These are phyloP conservation scores for Xylaria acuta DNA, from an alignment of 495 filamentous ascomycete species.

Conservation along the genomic window DNA sequence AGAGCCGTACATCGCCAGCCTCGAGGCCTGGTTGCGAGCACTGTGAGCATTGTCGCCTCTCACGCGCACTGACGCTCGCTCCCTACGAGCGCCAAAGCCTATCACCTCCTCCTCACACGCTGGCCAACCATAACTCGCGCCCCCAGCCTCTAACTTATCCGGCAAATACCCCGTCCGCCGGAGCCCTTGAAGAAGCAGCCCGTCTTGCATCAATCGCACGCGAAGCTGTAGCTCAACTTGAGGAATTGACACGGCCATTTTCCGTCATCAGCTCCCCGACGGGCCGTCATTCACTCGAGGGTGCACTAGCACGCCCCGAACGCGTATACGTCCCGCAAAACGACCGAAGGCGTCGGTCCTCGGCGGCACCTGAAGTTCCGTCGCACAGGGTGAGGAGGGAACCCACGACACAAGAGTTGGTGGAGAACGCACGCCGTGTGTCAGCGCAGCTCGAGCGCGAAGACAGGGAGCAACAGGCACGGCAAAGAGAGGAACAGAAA, in stretches of 20 bases:
- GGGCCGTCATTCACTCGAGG: slow-evolving; percentile 11
- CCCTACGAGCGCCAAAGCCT: neutral
- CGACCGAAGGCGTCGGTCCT: slow-evolving; percentile 8
- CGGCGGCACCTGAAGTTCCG: neutral
- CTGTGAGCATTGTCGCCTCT: slow-evolving; percentile 28
- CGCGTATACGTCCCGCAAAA: slow-evolving; percentile 16
- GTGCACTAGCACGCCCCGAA: neutral
- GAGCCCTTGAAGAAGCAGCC: slow-evolving; percentile 29
- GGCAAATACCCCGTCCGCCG: slow-evolving; percentile 15
- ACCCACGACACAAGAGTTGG: slow-evolving; percentile 23
- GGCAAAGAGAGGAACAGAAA: slow-evolving; percentile 5
- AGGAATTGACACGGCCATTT: slow-evolving; percentile 26
- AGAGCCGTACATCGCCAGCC: neutral
- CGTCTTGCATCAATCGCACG: slow-evolving; percentile 26
- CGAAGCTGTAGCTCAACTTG: slow-evolving; percentile 22
- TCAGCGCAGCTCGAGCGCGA: slow-evolving; percentile 26
- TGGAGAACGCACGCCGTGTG: slow-evolving; percentile 26
- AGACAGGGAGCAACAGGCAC: slow-evolving; percentile 13
- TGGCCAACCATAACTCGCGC: slow-evolving; percentile 1
- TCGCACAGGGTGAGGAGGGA: neutral
- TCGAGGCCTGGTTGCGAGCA: slow-evolving; percentile 21
- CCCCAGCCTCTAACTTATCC: neutral
- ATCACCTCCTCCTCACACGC: neutral
- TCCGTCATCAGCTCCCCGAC: neutral
- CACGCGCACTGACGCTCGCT: neutral